Evolutionary conservation across 148 eudicot species (phyloP).

Genomic region (Diospyros lotus): DNA sequence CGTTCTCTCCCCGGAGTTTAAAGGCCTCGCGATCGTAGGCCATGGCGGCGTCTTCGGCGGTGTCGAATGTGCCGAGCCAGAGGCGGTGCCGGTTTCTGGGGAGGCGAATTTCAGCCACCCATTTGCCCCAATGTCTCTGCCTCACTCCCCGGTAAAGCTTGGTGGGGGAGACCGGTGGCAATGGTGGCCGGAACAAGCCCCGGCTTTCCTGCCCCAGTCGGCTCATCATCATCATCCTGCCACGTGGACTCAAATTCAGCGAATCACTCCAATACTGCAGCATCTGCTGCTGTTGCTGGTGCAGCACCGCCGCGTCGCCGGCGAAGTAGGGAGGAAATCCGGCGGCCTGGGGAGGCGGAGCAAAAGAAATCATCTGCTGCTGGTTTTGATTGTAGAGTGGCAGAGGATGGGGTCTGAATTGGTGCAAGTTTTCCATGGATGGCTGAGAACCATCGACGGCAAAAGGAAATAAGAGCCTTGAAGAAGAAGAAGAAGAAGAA

Average conservation of each 20-base stretch:
- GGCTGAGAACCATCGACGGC: slow-evolving; percentile 46
- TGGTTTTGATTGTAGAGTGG: slow-evolving; percentile 30
- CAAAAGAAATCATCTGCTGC: slow-evolving; percentile 78
- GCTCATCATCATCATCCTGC: slow-evolving; percentile 67
- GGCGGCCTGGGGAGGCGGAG: slow-evolving; percentile 28
- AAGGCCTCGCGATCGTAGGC: slow-evolving; percentile 82
- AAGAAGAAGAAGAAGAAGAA: slow-evolving; percentile 22
- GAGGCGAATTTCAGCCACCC: slow-evolving; percentile 90
- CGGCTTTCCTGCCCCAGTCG: slow-evolving; percentile 23
- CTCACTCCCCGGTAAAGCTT: slow-evolving; percentile 77
- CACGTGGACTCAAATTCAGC: slow-evolving; percentile 67
- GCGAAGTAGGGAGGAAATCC: slow-evolving; percentile 42
- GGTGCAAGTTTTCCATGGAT: slow-evolving; percentile 21
- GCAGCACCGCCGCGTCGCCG: slow-evolving; percentile 17
- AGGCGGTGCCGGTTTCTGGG: slow-evolving; percentile 62
- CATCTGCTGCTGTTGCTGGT: slow-evolving; percentile 41
- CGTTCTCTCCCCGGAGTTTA: slow-evolving; percentile 65
- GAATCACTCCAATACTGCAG: slow-evolving; percentile 68
- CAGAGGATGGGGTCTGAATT: slow-evolving; percentile 13
- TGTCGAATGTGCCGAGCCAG: slow-evolving; percentile 86
- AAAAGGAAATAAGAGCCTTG: slow-evolving; percentile 58
- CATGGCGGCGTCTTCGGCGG: slow-evolving; percentile 77
- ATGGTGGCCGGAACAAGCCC: slow-evolving; percentile 27
- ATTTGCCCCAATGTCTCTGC: slow-evolving; percentile 89
- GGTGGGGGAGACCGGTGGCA: slow-evolving; percentile 33